Percentiles rank a stretch among this genome's conserved stretches.
Evolutionary conservation across 1,284 basidiomycete species (phyloP).

Genomic region (Ganoderma lucidum): DNA sequence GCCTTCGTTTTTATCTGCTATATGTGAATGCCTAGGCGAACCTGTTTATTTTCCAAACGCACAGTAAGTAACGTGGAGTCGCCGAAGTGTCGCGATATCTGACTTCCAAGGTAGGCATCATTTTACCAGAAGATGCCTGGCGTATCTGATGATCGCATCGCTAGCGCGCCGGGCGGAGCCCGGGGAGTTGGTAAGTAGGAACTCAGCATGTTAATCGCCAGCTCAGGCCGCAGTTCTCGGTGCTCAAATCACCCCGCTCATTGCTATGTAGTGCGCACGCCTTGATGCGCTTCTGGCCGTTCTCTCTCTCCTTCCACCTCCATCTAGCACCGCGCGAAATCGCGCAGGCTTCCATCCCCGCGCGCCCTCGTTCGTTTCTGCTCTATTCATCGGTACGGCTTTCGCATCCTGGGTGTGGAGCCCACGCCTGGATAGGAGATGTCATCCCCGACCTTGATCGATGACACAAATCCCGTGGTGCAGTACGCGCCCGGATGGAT

Average conservation of each 20-base stretch:
- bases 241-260: not conserved
- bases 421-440: not conserved
- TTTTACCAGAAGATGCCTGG: not conserved
- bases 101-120: not conserved
- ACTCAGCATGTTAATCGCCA: not conserved
- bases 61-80: no score
- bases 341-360: not conserved
- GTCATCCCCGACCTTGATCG: slow-evolving; percentile 18
- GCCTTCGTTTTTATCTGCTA: no score
- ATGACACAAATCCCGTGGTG: slow-evolving; percentile 18
- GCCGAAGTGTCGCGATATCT: not conserved
- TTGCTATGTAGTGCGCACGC: not conserved
- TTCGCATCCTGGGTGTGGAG: not conserved
- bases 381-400: not conserved
- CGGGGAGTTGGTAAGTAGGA: not conserved
- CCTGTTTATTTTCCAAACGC: no score
- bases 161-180: not conserved
- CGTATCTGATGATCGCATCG: not conserved
- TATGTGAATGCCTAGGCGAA: no score
- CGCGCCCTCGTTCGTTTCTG: not conserved
- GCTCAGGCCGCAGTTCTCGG: not conserved
- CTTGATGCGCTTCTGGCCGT: not conserved
- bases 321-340: not conserved
- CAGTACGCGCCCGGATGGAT: slow-evolving; percentile 21
- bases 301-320: not conserved